These are phyloP conservation scores for Aureobasidium zeae DNA, from an alignment of 2,329 filamentous ascomycete genomes.

Conservation along the genomic window DNA sequence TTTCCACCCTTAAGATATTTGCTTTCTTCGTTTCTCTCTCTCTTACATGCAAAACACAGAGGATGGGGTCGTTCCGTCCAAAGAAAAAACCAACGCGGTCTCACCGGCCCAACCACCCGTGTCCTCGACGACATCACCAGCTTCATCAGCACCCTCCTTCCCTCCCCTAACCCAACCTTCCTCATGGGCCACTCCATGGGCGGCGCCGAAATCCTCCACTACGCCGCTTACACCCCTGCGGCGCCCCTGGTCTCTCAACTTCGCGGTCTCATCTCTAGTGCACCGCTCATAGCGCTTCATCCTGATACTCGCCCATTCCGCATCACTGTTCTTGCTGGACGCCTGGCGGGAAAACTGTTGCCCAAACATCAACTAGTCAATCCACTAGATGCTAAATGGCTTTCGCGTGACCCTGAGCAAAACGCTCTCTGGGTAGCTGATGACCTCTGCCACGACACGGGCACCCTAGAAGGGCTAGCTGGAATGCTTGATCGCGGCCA, in stretches of 20 bases:
- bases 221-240: conserved; percentile 37
- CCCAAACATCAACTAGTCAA: conserved; percentile 60
- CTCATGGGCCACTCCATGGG: conserved; percentile 90
- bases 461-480: conserved; percentile 72
- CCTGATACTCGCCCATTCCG: conserved; percentile 53
- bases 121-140: conserved; percentile 72
- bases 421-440: conserved; percentile 55
- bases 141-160: conserved; percentile 55
- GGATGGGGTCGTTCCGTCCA: conserved; percentile 74
- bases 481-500: conserved; percentile 66
- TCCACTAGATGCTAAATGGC: conserved; percentile 51
- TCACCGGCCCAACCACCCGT: conserved; percentile 61
- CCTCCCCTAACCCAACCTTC: conserved; percentile 54
- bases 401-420: conserved; percentile 60
- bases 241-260: conserved; percentile 52
- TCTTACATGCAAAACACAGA: conserved; percentile 22
- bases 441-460: conserved; percentile 67
- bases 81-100: conserved; percentile 53
- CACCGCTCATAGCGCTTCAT: conserved; percentile 70
- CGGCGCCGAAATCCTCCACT: conserved; percentile 64
- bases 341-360: conserved; percentile 57
- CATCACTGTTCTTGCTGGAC: conserved; percentile 56
- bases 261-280: conserved; percentile 64
- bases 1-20: too few relatives aligned
- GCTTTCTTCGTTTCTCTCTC: not conserved